Conservation (phyloP, 306 rosid genomes). For the Glycine latifolia region DNA sequence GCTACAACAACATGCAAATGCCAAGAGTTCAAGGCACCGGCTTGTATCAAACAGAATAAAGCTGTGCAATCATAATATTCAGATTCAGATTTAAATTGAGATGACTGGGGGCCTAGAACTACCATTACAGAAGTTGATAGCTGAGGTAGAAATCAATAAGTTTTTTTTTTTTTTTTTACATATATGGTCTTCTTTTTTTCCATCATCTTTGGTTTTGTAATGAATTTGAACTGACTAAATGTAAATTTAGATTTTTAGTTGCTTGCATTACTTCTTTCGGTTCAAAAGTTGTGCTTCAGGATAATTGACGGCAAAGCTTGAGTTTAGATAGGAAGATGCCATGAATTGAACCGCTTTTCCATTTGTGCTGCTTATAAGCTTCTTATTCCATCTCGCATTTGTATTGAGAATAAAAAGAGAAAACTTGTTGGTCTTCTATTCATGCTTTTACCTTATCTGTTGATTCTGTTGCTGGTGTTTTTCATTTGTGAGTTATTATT, state of each 20-base stretch:
- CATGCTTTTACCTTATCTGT: too few species aligned
- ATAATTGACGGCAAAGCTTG: slow-evolving; percentile 52
- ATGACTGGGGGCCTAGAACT: slow-evolving; percentile 49
- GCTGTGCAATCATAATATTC: slow-evolving; percentile 72
- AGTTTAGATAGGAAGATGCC: slow-evolving; percentile 59
- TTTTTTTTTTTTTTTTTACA: slow-evolving; percentile 47
- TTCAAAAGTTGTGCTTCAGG: slow-evolving; percentile 50
- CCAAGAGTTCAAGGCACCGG: slow-evolving; percentile 73
- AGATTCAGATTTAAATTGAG: slow-evolving; percentile 47
- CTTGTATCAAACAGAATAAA: slow-evolving; percentile 70
- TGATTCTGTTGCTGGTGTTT: too few species aligned
- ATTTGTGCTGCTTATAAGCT: slow-evolving; percentile 29
- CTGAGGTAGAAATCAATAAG: slow-evolving; percentile 67
- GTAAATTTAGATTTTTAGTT: slow-evolving; percentile 77
- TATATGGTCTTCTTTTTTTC: slow-evolving; percentile 45
- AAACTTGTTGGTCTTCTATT: too few species aligned
- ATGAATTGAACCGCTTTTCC: slow-evolving; percentile 50
- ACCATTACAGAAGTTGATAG: slow-evolving; percentile 58
- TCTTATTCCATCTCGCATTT: background rate
- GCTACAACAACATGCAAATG: slow-evolving; percentile 74
- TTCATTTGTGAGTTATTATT: too few species aligned
- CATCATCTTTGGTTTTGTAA: slow-evolving; percentile 63
- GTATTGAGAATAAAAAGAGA: too few species aligned
- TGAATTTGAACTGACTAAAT: slow-evolving; percentile 66
- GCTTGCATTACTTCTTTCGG: slow-evolving; percentile 58